Base-by-base conservation (phyloP, 495 filamentous ascomycete genomes). In the Aspergillus campestris region DNA sequence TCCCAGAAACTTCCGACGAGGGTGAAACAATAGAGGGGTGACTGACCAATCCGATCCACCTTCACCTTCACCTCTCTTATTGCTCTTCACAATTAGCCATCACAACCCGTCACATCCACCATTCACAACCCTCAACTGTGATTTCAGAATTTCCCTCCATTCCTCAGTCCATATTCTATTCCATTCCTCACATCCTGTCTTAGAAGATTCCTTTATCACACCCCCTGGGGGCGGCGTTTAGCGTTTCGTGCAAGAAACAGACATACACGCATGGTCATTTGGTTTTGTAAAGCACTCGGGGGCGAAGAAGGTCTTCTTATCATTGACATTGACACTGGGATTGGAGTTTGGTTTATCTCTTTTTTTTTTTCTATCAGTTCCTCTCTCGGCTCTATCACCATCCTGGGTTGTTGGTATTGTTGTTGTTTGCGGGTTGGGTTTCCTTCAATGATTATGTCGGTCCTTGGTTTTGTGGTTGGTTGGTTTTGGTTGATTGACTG, bases 1-100 rank as follows among this genome's bases (percentile, higher is more conserved):
- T 69, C n/a, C 43, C 51, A 6, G 51, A 53, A 18, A 48, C 44
- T 34, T 46, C 57, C 7, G 57, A 60, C 15, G 50, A 59, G 18
- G 31, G 34, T 13, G 55, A 54, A 28, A 30, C 33, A 34, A 49
- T 50, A 35, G 53, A 52, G 12, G 38, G 46, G 18, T 24, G 27
- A 31, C 10, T 12, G 13, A 10, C 14, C 27, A 28, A 11, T 11
- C 5, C 1, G 10, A 7, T 41, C 12, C 7, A 40, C 18, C 11
- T 28, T 24, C 18, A 6, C 18, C 12, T 40, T 41, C 14, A 10
- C 12, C 1, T 34, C 5, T 34, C 5, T 34, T 2, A 34, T 2
- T 34, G 9, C 5, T 34, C 32, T 34, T 24, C 18, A 24, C 18
- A 24, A 2, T 4, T 24, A 24, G 18, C 18, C 18, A 2, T 31